Evolutionary conservation across 1,284 basidiomycete genomes (phyloP).

Genomic region (Ganoderma leucocontextum): DNA sequence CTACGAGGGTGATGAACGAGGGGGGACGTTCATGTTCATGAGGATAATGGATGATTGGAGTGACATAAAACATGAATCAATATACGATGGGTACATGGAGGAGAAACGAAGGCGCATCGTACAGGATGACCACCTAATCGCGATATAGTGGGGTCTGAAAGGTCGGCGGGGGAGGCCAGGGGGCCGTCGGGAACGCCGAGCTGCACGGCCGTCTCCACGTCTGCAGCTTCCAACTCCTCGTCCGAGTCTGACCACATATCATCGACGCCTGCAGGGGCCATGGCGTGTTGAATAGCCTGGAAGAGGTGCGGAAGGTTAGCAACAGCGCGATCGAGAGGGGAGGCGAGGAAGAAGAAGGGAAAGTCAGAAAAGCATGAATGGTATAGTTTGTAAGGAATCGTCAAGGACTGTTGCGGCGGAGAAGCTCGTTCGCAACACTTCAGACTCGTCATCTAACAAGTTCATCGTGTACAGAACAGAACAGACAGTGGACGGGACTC

Average conservation of each 20-base stretch:
- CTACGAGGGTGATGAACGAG: constrained; percentile 25
- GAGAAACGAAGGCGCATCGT: constrained; percentile 56
- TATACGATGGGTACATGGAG: constrained; percentile 52
- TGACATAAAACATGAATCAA: constrained; percentile 39
- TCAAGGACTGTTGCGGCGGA: constrained; percentile 63
- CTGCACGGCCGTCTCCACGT: constrained; percentile 74
- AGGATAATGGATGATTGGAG: constrained; percentile 15
- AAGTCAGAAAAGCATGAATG: constrained; percentile 92
- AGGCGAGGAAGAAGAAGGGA: constrained; percentile 29
- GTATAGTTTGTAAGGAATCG: constrained; percentile 70
- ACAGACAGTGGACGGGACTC: constrained; percentile 23
- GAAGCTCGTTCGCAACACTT: constrained; percentile 67
- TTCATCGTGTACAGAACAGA: constrained; percentile 61
- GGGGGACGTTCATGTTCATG: background rate
- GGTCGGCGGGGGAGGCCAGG: constrained; percentile 62
- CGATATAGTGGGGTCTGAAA: constrained; percentile 79
- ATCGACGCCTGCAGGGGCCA: constrained; percentile 42
- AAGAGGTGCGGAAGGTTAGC: constrained; percentile 2
- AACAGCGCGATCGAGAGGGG: constrained; percentile 26
- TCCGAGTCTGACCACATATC: constrained; percentile 84
- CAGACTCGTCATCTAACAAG: constrained; percentile 90
- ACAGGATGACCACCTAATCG: constrained; percentile 88
- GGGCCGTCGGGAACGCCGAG: constrained; percentile 80
- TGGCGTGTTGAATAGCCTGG: constrained; percentile 24
- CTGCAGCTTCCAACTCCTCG: constrained; percentile 56